Percentiles rank a stretch among this genome's conserved stretches.
Evolutionary conservation across 192 early-diverging fungal species (phyloP).

Genomic region (Coemansia sp.): DNA sequence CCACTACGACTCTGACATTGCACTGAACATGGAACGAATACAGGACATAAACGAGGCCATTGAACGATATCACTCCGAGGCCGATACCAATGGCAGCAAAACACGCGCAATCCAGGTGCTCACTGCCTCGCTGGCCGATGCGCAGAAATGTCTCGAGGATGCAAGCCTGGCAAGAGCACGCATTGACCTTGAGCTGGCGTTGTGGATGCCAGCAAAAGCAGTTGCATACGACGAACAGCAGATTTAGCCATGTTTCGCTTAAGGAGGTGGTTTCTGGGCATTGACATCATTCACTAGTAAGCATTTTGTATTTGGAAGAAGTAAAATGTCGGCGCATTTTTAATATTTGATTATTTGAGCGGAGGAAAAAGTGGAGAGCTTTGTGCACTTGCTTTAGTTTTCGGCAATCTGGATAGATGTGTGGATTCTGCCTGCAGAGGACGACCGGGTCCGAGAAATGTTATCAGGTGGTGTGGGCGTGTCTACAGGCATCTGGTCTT

Average conservation of each 20-base stretch:
- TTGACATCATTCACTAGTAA: no score
- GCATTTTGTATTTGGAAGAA: no score
- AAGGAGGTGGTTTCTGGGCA: no score
- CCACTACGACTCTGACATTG: slow-evolving; percentile 35
- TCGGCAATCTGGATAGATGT: background rate
- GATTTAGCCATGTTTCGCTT: no score
- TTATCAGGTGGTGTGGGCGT: no score
- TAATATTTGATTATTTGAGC: no score
- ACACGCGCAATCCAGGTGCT: slow-evolving; percentile 23
- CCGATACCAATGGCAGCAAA: slow-evolving; percentile 3
- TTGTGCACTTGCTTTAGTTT: background rate
- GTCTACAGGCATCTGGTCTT: background rate
- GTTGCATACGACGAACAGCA: no score
- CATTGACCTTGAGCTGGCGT: slow-evolving; percentile 35
- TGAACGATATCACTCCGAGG: background rate
- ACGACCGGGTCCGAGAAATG: no score
- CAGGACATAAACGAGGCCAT: slow-evolving; percentile 31
- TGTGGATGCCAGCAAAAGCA: slow-evolving; percentile 13
- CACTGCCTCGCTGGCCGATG: slow-evolving; percentile 23
- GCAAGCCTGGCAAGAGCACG: slow-evolving; percentile 36
- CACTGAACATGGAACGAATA: slow-evolving; percentile 37
- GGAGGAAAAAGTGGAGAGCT: no score
- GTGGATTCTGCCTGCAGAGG: background rate
- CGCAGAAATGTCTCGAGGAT: slow-evolving; percentile 27
- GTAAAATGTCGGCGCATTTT: no score